Percentiles rank a stretch among this genome's conserved stretches.
These are phyloP conservation scores for Syzygium aqueum DNA, from an alignment of 345 rosid species.

Conservation along the genomic window DNA sequence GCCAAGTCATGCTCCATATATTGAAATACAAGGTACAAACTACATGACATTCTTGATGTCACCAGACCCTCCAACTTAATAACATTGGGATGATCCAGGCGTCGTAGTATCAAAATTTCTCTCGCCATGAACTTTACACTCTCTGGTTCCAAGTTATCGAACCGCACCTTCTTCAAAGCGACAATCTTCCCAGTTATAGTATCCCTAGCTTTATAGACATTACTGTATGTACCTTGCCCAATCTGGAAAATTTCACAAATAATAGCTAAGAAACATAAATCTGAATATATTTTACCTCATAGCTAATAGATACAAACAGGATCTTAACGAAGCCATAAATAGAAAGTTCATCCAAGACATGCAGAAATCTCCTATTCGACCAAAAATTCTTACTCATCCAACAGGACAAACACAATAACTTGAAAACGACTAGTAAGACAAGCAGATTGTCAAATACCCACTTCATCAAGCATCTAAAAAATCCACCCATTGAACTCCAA, in stretches of 20 bases:
- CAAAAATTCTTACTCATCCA: background rate
- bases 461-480: background rate
- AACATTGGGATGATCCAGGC: constrained; percentile 71
- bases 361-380: too few relatives aligned
- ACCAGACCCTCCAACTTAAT: constrained; percentile 68
- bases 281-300: background rate
- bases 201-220: constrained; percentile 89
- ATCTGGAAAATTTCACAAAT: constrained; percentile 24
- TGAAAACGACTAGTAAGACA: background rate
- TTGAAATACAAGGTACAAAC: constrained; percentile 65
- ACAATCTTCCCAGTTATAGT: constrained; percentile 60
- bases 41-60: constrained; percentile 81
- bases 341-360: background rate
- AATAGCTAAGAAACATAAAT: background rate
- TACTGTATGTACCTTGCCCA: constrained; percentile 89
- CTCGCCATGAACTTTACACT: constrained; percentile 86
- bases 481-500: background rate
- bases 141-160: constrained; percentile 78
- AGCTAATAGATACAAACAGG: background rate
- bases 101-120: constrained; percentile 64
- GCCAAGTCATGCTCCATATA: constrained; percentile 86
- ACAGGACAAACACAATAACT: background rate
- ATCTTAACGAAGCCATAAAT: background rate
- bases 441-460: background rate
- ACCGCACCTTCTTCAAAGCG: constrained; percentile 75